Evolutionary conservation across 495 filamentous ascomycete species (phyloP), one percentile per base, ranked within the genome.

Genomic region (Pyrenopolyporus hunteri): DNA sequence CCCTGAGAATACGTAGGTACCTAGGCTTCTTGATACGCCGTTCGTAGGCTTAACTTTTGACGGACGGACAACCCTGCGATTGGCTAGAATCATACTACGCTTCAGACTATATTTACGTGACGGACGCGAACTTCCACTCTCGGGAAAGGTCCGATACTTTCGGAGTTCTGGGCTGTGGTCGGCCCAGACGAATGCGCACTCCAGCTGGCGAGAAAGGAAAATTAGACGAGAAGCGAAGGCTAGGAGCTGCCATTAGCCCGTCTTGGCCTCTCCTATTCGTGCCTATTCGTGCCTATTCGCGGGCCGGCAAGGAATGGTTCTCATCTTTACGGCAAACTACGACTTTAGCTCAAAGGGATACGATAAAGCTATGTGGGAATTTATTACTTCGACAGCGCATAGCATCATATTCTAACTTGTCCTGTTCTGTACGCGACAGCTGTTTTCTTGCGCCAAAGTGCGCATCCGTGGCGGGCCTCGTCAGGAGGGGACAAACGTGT

Each of bases 71-170:
- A 47, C 31, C 25, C n/a, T 57, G 11, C 43, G 10, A 60, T 57
- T 66, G 45, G 63, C 13, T 44, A 48, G 46, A 45, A 39, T 43
- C 22, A 17, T 39, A 54, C 22, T 31, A 35, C 49, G 10, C 13
- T 32, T 32, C 22, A 36, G 53, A 20, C 33, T 36, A 52, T 50
- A 51, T 39, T 56, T 39, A 40, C 22, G 13, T 47, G 11, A 22
- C 63, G 45, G 51, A 57, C 36, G 32, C 25, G 9, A 57, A 60
- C 40, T 66, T 57, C 63, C 50, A 40, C 19, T 65, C 62, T 59
- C 16, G 55, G 48, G 31, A 39, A 49, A 49, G 37, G 16, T 23
- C 51, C 56, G 37, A 50, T 14, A 42, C 50, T 35, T 25, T 26
- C 40, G 25, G 32, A 23, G 51, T 56, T 51, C 49, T 59, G 44